phyloP scores from a whole-genome alignment of 331 rosid genomes.

The Quercus lobata region DNA sequence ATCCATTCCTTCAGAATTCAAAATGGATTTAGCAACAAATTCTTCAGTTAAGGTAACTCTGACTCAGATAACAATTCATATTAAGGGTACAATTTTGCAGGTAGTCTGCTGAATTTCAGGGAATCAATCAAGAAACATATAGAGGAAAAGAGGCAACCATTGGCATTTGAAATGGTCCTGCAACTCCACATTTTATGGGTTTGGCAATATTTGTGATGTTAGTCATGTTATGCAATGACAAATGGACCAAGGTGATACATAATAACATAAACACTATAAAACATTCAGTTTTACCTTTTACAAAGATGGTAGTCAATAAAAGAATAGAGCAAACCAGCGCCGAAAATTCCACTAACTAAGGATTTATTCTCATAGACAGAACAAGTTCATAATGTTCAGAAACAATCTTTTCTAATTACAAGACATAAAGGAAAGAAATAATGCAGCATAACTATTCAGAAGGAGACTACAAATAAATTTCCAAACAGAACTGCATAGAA shows the following conservation, averaged over 20 bases:
- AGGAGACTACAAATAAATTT: slow-evolving; percentile 3
- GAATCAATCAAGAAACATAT: too few relatives aligned
- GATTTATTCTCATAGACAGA: background rate
- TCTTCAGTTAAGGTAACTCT: background rate
- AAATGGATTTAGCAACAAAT: background rate
- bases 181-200: background rate
- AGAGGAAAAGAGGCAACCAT: too few relatives aligned
- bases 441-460: background rate
- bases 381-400: background rate
- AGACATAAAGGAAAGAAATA: background rate
- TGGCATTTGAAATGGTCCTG: too few relatives aligned
- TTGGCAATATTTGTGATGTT: background rate
- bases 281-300: background rate
- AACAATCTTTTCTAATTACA: background rate
- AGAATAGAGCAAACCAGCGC: background rate
- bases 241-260: background rate
- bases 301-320: background rate
- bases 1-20: background rate
- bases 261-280: background rate
- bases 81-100: too few relatives aligned
- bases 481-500: background rate
- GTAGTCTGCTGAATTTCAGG: too few relatives aligned
- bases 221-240: background rate
- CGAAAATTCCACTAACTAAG: background rate
- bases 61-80: background rate